Evolutionary conservation across 495 filamentous ascomycete species (phyloP).

Genomic region (Xylaria flabelliformis): DNA sequence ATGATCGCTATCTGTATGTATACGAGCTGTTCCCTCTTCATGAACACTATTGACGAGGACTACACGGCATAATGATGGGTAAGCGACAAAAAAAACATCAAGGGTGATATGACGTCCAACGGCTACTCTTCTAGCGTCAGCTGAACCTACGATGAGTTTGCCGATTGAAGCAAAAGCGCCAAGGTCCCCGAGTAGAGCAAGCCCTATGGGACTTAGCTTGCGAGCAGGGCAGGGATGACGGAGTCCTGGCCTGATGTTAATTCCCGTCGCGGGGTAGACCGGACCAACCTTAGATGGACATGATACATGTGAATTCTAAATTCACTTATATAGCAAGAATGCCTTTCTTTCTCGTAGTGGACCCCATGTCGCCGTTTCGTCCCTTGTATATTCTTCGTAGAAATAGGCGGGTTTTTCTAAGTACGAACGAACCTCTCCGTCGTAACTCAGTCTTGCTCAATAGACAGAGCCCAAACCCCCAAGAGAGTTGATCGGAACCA

Average conservation of each 20-base stretch:
- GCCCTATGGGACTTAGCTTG: constrained; percentile 4
- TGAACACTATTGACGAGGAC: not conserved
- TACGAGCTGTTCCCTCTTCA: not conserved
- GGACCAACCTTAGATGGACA: not conserved
- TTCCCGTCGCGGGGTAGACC: constrained; percentile 3
- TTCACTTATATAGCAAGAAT: not conserved
- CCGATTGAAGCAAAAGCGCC: not conserved
- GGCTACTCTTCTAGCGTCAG: not conserved
- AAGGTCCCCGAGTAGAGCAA: not conserved
- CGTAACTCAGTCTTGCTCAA: not conserved
- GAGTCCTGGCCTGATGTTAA: not conserved
- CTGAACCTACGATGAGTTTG: not conserved
- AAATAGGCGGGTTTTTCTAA: not conserved
- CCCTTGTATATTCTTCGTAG: not conserved
- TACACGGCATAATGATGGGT: not conserved
- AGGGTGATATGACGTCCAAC: not conserved
- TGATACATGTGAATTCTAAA: not conserved
- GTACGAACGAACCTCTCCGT: not conserved
- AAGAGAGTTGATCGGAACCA: not conserved
- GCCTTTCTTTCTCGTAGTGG: not conserved
- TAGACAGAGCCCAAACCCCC: not conserved
- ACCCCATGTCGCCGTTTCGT: not conserved
- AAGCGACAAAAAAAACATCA: not conserved
- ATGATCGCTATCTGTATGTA: not conserved
- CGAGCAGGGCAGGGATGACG: constrained; percentile 8